Evolutionary conservation across 257 asterid genomes (phyloP), one percentile per base, ranked within the genome.

Genomic region (Solanum clarkiae): DNA sequence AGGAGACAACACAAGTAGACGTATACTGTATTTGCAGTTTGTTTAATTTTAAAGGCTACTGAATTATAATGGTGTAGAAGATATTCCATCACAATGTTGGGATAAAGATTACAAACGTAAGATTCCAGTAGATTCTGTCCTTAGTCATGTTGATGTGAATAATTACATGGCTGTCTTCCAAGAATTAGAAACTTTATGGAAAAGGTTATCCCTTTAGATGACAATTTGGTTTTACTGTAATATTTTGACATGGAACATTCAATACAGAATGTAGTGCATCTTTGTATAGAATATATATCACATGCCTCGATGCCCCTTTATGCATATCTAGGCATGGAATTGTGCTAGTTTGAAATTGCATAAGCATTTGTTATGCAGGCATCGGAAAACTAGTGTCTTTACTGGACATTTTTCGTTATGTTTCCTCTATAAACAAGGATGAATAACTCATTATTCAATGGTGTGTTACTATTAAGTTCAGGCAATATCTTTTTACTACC

Each of bases 11-110:
- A 36, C 88, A 86, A 84, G 84, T 68, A 85, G 96, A 93, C 84
- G 88, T 91, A 40, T 91, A 93, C 15, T 93, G 93, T 89, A 90
- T 93, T 54, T 93, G 94, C 84, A 87, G 95, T 71, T 69, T 90
- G 89, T 91, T 93, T 88, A 87, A 88, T 87, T 91, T 89, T 82
- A 88, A 86, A 80, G 93, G 96, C 26, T 91, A 89, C 88, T 85
- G 18, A 90, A 85, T 36, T 91, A 91, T 55, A 90, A 90, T 68
- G 94, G 93, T 7, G 83, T 91, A 5, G 92, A 89, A 89, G 93
- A 90, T 87, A 86, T 91, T 84, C 94, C 94, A 74, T 84, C 87
- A 3, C 91, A 89, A 77, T 90, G 91, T 22, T 93, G 96, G 96
- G 72, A 70, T 70, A 88, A 88, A 85, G 90, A 88, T 66, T 91